Evolutionary conservation across 2,329 filamentous ascomycete species (phyloP), one percentile per base, ranked within the genome.

Genomic region (Neoscytalidium dimidiatum): DNA sequence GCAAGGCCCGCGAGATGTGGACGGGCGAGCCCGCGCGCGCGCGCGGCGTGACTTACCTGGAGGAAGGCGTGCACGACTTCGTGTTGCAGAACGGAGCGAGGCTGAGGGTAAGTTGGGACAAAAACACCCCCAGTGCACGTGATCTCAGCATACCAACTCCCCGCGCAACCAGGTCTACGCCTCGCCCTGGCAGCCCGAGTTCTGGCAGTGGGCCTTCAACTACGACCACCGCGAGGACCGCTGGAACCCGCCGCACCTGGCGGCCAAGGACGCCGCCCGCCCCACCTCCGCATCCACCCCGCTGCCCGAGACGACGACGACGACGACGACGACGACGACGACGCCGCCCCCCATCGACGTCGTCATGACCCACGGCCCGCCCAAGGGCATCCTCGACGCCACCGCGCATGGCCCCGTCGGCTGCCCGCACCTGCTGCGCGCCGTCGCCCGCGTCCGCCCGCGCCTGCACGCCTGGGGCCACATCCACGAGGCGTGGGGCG

Each of bases 391-490:
- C 2, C 74, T 87, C 2, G 87, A 89, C 68, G 65, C 68, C n/a
- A 66, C 41, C 0, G 46, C 28, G 0, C 68, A 69, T 1, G 71
- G 71, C 2, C 71, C 76, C 21, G 85, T 84, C 0, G 88, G 88
- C 0, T 89, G 87, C 72, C 75, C 80, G 52, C 80, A 84, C 69
- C 75, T 90, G 1, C 77, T 85, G 1, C 74, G 77, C 1, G 86
- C 86, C 0, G 75, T 84, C 1, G 74, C 78, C 61, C 78, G 85
- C 5, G 82, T 81, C 9, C 78, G 77, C 58, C 87, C 87, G 0
- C 72, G 75, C 3, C 58, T 89, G n/a, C 84, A 88, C 71, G 85
- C 85, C 67, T 90, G 88, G 70, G 86, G 87, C 0, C 86, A 89
- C 74, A 88, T 88, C 19, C 86, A 88, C 70, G 84, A 86, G 70